A percentile compares a stretch with the other conserved stretches of the same genome.
Conservation (phyloP, 495 filamentous ascomycete species). For the Aspergillus biplanus region DNA sequence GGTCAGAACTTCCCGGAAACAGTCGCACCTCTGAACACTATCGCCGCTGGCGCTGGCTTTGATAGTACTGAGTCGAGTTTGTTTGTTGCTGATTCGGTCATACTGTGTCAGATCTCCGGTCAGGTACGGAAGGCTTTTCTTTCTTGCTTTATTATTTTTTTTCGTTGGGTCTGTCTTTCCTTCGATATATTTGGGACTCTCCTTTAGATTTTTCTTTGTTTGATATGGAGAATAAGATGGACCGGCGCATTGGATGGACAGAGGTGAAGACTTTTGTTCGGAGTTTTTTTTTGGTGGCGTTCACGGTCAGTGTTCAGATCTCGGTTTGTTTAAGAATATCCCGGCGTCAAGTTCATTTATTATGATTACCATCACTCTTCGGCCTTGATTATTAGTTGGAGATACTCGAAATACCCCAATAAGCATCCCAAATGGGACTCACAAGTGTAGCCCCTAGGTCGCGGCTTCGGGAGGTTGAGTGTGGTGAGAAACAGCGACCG, state of each 20-base stretch:
- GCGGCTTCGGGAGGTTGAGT: too few species aligned
- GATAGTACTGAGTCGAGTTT: neutral
- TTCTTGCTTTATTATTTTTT: neutral
- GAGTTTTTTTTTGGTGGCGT: too few species aligned
- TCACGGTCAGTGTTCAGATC: too few species aligned
- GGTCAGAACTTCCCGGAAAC: conserved; percentile 16
- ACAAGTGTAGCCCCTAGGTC: too few species aligned
- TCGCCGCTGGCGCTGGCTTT: conserved; percentile 19
- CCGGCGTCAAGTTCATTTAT: too few species aligned
- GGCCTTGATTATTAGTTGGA: too few species aligned
- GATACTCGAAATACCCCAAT: too few species aligned
- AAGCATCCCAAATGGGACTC: too few species aligned
- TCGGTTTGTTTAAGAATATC: too few species aligned
- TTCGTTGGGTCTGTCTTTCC: neutral
- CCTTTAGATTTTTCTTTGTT: conserved; percentile 17
- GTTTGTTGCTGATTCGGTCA: neutral
- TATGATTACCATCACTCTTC: too few species aligned
- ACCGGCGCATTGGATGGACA: conserved; percentile 2
- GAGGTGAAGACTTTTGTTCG: conserved; percentile 3
- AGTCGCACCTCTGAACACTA: conserved; percentile 9
- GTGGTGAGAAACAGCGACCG: too few species aligned
- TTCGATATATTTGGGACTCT: neutral
- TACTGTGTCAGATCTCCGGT: neutral
- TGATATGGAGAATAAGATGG: neutral
- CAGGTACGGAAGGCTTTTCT: neutral